Percentiles rank a stretch among this genome's conserved stretches.
Conservation (phyloP, 306 rosid genomes). For the Sicyos baderoa region DNA sequence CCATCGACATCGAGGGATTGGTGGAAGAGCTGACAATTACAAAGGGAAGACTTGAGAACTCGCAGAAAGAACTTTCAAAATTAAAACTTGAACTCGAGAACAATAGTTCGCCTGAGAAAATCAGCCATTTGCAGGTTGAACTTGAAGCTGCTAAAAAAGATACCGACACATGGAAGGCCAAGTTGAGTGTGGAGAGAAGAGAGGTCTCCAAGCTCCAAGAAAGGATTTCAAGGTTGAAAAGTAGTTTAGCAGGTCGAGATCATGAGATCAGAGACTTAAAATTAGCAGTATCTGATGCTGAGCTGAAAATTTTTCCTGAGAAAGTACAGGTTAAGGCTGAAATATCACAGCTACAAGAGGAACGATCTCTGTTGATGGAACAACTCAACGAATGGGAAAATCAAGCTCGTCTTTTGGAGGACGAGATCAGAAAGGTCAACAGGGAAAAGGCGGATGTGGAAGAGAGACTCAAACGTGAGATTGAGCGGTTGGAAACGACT, state of each 20-base stretch:
- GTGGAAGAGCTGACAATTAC: slow-evolving; percentile 48
- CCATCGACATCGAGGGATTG: slow-evolving; percentile 27
- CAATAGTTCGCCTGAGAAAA: slow-evolving; percentile 42
- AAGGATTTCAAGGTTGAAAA: slow-evolving; percentile 55
- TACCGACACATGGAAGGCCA: slow-evolving; percentile 47
- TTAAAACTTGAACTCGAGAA: slow-evolving; percentile 46
- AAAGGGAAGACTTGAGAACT: slow-evolving; percentile 44
- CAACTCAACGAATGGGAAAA: slow-evolving; percentile 61
- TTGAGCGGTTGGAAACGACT: slow-evolving; percentile 37
- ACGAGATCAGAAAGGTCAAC: slow-evolving; percentile 63
- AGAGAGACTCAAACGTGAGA: slow-evolving; percentile 39
- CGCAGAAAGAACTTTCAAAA: slow-evolving; percentile 48
- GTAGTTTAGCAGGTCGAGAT: slow-evolving; percentile 68
- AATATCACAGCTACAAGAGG: slow-evolving; percentile 47
- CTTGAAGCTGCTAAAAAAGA: slow-evolving; percentile 59
- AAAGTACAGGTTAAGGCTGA: slow-evolving; percentile 72
- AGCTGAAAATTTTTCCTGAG: slow-evolving; percentile 90
- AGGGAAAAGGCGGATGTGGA: slow-evolving; percentile 47
- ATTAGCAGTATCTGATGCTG: slow-evolving; percentile 81
- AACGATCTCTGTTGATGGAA: slow-evolving; percentile 38
- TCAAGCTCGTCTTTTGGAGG: slow-evolving; percentile 62
- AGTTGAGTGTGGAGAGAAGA: slow-evolving; percentile 60
- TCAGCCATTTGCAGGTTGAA: slow-evolving; percentile 49
- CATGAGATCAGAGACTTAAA: slow-evolving; percentile 78
- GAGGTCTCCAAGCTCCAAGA: slow-evolving; percentile 70